These are phyloP conservation scores for Hanseniaspora occidentalis DNA, from an alignment of 805 yeast species.

Conservation along the genomic window DNA sequence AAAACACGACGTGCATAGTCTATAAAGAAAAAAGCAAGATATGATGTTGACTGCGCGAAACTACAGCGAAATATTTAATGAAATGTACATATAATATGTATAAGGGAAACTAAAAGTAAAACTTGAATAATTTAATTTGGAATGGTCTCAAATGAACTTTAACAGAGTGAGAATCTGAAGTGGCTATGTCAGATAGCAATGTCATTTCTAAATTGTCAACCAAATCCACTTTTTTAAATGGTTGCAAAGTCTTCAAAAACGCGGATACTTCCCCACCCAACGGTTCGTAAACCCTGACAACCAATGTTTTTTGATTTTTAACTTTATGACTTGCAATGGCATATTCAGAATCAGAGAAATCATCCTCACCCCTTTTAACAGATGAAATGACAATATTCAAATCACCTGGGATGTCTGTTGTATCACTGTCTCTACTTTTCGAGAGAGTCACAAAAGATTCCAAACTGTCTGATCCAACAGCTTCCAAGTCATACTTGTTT, in stretches of 20 bases:
- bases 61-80: too few relatives aligned
- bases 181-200: conserved; percentile 23
- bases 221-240: conserved; percentile 35
- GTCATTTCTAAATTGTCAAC: conserved; percentile 44
- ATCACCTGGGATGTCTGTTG: too few relatives aligned
- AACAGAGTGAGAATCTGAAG: conserved; percentile 28
- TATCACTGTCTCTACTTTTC: too few relatives aligned
- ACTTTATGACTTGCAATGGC: conserved; percentile 31
- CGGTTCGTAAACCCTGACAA: conserved; percentile 74
- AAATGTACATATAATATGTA: too few relatives aligned
- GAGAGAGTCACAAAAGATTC: too few relatives aligned
- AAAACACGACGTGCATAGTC: too few relatives aligned
- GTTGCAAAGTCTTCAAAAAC: conserved; percentile 27
- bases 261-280: conserved; percentile 69
- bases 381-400: conserved; percentile 56
- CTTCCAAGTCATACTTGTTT: conserved; percentile 11
- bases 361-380: conserved; percentile 82
- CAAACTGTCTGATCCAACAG: conserved; percentile 3
- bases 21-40: conserved; percentile 11
- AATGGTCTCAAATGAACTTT: conserved; percentile 54
- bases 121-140: conserved; percentile 47
- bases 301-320: conserved; percentile 32
- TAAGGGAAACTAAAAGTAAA: conserved; percentile 21
- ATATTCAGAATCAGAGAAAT: conserved; percentile 31
- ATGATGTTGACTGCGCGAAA: conserved; percentile 35